These are phyloP conservation scores for Plenodomus biglobosus DNA, from an alignment of 2,329 filamentous ascomycete genomes.

Conservation along the genomic window DNA sequence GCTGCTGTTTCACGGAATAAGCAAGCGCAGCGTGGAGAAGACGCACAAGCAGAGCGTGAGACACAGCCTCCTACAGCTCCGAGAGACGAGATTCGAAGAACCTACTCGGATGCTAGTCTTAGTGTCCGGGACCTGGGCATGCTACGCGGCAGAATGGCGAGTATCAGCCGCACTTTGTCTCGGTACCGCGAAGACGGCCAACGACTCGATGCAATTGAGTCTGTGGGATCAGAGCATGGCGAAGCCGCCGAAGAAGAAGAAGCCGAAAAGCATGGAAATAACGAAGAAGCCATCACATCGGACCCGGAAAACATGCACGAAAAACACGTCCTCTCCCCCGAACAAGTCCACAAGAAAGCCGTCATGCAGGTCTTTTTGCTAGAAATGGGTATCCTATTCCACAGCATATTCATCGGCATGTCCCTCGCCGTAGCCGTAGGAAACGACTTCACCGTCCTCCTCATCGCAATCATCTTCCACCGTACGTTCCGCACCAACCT, in stretches of 20 bases:
- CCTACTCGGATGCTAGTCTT: conserved; percentile 27
- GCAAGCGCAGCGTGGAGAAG: conserved; percentile 4
- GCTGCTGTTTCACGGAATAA: conserved; percentile 21
- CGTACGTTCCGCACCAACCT: conserved; percentile 24
- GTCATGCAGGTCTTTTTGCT: conserved; percentile 46
- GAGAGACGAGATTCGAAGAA: conserved; percentile 11
- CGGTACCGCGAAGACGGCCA: conserved; percentile 30
- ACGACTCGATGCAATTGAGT: conserved; percentile 47
- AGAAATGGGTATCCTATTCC: conserved; percentile 64
- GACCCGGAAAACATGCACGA: conserved; percentile 25
- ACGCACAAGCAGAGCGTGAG: conserved; percentile 1
- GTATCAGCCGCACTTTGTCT: conserved; percentile 35
- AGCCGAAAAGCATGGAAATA: conserved; percentile 16
- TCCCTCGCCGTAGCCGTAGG: conserved; percentile 59
- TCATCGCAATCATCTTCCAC: conserved; percentile 63
- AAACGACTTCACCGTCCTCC: conserved; percentile 58
- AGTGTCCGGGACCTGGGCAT: conserved; percentile 27
- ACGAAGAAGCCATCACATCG: conserved; percentile 26
- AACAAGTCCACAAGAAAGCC: conserved; percentile 34
- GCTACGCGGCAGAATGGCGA: conserved; percentile 26
- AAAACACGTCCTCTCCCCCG: conserved; percentile 12
- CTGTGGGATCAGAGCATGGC: conserved; percentile 45
- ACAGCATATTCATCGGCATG: conserved; percentile 64
- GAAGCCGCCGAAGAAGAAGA: conserved; percentile 38
- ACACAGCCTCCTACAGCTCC: conserved; percentile 7